These are phyloP conservation scores for Lachnum nothofagi DNA, from an alignment of 2,329 filamentous ascomycete species.

Conservation along the genomic window DNA sequence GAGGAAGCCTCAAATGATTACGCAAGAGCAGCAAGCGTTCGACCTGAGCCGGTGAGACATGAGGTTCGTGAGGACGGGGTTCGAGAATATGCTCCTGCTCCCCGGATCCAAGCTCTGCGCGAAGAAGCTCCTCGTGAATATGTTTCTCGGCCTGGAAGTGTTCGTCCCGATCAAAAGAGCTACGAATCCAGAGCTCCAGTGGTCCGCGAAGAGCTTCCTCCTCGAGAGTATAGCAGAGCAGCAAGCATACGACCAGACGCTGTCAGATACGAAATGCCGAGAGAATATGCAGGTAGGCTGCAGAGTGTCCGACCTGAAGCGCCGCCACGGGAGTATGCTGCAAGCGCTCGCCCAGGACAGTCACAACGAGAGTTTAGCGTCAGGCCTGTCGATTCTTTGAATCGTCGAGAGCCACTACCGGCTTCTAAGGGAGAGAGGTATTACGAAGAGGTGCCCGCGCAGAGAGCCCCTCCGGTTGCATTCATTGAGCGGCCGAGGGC, in stretches of 20 bases:
- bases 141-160: slow-evolving; percentile 32
- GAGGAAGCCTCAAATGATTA: slow-evolving; percentile 40
- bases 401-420: slow-evolving; percentile 23
- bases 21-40: slow-evolving; percentile 45
- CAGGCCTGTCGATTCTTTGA: slow-evolving; percentile 22
- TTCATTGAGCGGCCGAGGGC: slow-evolving; percentile 29
- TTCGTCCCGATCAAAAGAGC: slow-evolving; percentile 31
- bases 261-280: slow-evolving; percentile 35
- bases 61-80: slow-evolving; percentile 30
- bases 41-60: slow-evolving; percentile 45
- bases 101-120: slow-evolving; percentile 40
- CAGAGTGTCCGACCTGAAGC: slow-evolving; percentile 38
- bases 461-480: slow-evolving; percentile 22
- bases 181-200: slow-evolving; percentile 13
- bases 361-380: slow-evolving; percentile 30
- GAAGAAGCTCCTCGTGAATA: slow-evolving; percentile 38
- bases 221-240: slow-evolving; percentile 42
- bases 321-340: slow-evolving; percentile 34
- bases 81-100: slow-evolving; percentile 37
- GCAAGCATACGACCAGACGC: slow-evolving; percentile 51
- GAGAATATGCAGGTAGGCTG: slow-evolving; percentile 38
- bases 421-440: slow-evolving; percentile 25
- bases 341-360: slow-evolving; percentile 25
- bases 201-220: slow-evolving; percentile 39
- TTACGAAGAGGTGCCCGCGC: slow-evolving; percentile 9